phyloP scores from a whole-genome alignment of 805 yeast genomes.

The Alloascoidea hylecoeti region DNA sequence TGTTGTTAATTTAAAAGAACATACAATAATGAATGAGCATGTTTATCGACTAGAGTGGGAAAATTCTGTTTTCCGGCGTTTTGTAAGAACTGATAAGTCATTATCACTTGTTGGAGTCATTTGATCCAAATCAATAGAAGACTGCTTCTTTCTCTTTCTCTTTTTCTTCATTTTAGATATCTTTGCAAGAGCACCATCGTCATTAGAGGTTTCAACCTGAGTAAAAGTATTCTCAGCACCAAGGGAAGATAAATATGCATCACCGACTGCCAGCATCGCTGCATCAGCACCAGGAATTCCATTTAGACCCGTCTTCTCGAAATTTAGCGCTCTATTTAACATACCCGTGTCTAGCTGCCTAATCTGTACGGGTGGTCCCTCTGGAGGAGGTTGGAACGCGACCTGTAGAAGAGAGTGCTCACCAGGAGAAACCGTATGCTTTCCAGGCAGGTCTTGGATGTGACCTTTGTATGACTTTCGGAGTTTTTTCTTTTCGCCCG shows the following conservation, averaged over 20 bases:
- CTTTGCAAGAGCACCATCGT: not conserved
- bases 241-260: conserved; percentile 15
- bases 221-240: not conserved
- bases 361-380: conserved; percentile 26
- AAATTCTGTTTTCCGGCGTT: too few species aligned
- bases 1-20: too few species aligned
- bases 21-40: too few species aligned
- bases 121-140: conserved; percentile 14
- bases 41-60: too few species aligned
- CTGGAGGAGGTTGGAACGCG: conserved; percentile 12
- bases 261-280: conserved; percentile 48
- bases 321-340: conserved; percentile 33
- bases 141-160: conserved; percentile 23
- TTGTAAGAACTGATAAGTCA: too few species aligned
- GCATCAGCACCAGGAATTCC: conserved; percentile 74
- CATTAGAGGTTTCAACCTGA: not conserved
- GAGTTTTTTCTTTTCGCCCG: conserved; percentile 82
- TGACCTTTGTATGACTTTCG: conserved; percentile 94
- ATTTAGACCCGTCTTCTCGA: conserved; percentile 49
- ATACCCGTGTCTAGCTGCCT: conserved; percentile 34
- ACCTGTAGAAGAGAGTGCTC: conserved; percentile 11
- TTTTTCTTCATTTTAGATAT: conserved; percentile 14
- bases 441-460: conserved; percentile 68
- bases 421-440: conserved; percentile 22
- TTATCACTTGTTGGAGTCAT: conserved; percentile 1